Percentiles rank a stretch among this genome's conserved stretches.
Evolutionary conservation across 768 basidiomycete genomes (phyloP).

Genomic region (Phaeotremella skinneri): DNA sequence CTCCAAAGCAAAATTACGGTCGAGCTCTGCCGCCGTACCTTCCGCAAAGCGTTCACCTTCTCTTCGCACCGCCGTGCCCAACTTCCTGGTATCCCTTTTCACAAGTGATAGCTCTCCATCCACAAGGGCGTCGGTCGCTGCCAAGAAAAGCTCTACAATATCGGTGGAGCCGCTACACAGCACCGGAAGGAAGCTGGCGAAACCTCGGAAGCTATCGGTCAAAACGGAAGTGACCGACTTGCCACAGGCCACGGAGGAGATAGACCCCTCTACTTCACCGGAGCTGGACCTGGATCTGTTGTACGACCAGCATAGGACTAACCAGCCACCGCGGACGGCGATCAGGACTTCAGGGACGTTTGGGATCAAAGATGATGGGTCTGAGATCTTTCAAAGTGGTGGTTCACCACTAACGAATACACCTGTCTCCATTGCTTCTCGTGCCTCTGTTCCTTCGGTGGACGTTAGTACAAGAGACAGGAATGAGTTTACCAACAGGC

Average conservation of each 20-base stretch:
- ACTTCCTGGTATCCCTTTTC: background rate
- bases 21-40: background rate
- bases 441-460: background rate
- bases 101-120: background rate
- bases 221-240: background rate
- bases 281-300: background rate
- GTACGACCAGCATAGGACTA: background rate
- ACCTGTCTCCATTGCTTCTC: background rate
- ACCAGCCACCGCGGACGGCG: slow-evolving; percentile 9
- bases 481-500: background rate
- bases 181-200: background rate
- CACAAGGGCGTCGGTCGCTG: background rate
- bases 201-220: background rate
- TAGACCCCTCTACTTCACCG: background rate
- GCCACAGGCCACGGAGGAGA: background rate
- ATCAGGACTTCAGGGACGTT: slow-evolving; percentile 37
- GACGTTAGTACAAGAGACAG: background rate
- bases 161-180: background rate
- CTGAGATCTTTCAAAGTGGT: slow-evolving; percentile 8
- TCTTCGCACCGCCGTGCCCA: background rate
- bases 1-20: background rate
- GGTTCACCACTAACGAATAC: background rate
- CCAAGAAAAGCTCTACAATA: background rate
- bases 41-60: background rate
- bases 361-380: slow-evolving; percentile 39